Base-by-base conservation (phyloP, 108 stramenopile species). In the Skeletonema marinoi region DNA sequence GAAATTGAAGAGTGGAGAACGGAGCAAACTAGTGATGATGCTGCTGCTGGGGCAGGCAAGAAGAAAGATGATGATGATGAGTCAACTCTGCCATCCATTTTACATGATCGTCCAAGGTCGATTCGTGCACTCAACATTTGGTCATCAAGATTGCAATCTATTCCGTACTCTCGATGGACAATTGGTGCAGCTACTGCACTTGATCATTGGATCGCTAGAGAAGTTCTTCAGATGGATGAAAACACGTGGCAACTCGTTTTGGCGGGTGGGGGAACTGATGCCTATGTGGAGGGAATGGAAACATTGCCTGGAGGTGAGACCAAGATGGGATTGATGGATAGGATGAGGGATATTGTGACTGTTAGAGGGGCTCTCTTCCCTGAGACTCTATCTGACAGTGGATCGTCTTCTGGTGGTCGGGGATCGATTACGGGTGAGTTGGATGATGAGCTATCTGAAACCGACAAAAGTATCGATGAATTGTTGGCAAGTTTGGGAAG, bases 151-250 rank as follows among this genome's bases (percentile, higher is more conserved):
- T 71, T 95, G 35, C 81, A 86, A 44, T 87, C 89, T 36, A 89
- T 92, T 21, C 91, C 93, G 2, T 95, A 95, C 73, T 21, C 63
- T 6, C 78, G 87, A 66, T 95, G 93, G 93, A 95, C 91, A 9
- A 83, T 95, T 9, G 93, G 93, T 63, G 91, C 93, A 6, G 78
- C 93, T 38, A 85, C 86, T 17, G 90, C 93, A 10, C 78, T 95
- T 41, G 93, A 95, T 87, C 93, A 95, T 66, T 95, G 93, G 93
- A 92, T 95, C 68, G 93, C 93, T 63, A 75, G 86, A 19, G 77
- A 88, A 21, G 87, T 95, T 16, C 74, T 95, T 46, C 84, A 81
- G 16, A 67, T 92, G 80, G 85, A 86, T 11, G 93, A 95, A 75
- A 78, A 84, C 38, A 90, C 91, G 2, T 95, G 93, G 93, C 46